These are phyloP conservation scores for Eimeria praecox DNA, from an alignment of 169 alveolate species.

Conservation along the genomic window DNA sequence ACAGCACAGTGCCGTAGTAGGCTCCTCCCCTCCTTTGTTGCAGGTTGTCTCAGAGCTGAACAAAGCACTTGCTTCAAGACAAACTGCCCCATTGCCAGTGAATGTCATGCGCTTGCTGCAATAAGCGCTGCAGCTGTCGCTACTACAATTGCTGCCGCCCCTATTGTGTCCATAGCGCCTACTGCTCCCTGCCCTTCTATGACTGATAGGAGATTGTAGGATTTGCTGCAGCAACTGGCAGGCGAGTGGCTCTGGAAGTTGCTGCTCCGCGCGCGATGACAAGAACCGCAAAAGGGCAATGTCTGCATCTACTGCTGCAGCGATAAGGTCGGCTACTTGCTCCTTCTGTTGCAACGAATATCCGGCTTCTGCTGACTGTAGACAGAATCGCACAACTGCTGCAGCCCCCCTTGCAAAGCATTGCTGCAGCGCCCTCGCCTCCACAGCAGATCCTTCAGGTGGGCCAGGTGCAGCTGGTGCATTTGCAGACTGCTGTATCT, in stretches of 20 bases:
- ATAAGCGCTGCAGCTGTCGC: not conserved
- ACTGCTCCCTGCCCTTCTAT: not conserved
- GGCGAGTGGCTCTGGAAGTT: constrained; percentile 42
- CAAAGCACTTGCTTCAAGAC: not conserved
- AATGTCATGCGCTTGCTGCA: not conserved
- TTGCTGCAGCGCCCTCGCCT: constrained; percentile 45
- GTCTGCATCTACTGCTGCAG: constrained; percentile 68
- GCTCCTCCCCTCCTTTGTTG: not conserved
- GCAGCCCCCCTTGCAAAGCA: constrained; percentile 17
- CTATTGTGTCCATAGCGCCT: not conserved
- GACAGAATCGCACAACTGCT: constrained; percentile 8
- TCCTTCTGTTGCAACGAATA: constrained; percentile 24
- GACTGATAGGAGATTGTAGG: constrained; percentile 6
- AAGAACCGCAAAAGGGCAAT: not conserved
- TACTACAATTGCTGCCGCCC: not conserved
- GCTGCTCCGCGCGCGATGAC: not conserved
- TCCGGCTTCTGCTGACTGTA: constrained; percentile 25
- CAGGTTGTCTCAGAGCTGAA: not conserved
- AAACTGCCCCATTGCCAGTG: not conserved
- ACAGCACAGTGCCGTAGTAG: not conserved
- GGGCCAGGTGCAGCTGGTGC: constrained; percentile 8
- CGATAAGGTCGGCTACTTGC: constrained; percentile 29
- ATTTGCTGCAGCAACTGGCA: constrained; percentile 37
- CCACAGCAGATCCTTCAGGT: not conserved
- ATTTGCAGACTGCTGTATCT: not conserved